These are phyloP conservation scores for Aurifilum marmelostoma DNA, from an alignment of 2,329 filamentous ascomycete genomes.

Conservation along the genomic window DNA sequence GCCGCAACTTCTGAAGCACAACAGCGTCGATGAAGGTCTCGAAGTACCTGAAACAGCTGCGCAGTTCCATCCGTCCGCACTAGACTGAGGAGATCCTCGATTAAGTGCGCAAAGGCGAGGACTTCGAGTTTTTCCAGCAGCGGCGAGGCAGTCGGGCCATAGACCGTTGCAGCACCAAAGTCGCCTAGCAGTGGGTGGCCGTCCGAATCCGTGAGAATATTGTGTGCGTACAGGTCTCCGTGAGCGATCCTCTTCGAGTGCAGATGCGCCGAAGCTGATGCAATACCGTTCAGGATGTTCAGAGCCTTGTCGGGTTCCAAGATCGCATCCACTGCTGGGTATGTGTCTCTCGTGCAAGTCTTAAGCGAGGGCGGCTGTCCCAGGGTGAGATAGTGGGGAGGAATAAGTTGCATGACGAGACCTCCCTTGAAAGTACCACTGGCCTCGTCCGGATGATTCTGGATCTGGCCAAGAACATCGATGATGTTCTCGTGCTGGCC, in stretches of 20 bases:
- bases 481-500: conserved; percentile 52
- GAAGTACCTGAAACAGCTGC: conserved; percentile 32
- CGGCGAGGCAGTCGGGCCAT: conserved; percentile 35
- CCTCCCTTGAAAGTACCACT: conserved; percentile 39
- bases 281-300: conserved; percentile 45
- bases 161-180: conserved; percentile 52
- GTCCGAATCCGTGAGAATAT: conserved; percentile 46
- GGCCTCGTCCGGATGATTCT: conserved; percentile 43
- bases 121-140: conserved; percentile 49
- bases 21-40: conserved; percentile 37
- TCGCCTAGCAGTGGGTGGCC: conserved; percentile 51
- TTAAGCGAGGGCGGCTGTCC: conserved; percentile 49
- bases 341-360: conserved; percentile 51
- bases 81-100: conserved; percentile 49
- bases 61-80: conserved; percentile 29
- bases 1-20: conserved; percentile 32
- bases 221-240: conserved; percentile 53
- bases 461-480: conserved; percentile 48
- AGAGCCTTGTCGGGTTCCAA: conserved; percentile 39
- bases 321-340: conserved; percentile 37
- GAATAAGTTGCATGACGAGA: conserved; percentile 52
- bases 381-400: conserved; percentile 46
- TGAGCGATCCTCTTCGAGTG: conserved; percentile 49
- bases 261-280: conserved; percentile 47
- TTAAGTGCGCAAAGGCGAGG: conserved; percentile 50